Evolutionary conservation across 2,329 filamentous ascomycete species (phyloP).

Genomic region (Aureobasidium sp.): DNA sequence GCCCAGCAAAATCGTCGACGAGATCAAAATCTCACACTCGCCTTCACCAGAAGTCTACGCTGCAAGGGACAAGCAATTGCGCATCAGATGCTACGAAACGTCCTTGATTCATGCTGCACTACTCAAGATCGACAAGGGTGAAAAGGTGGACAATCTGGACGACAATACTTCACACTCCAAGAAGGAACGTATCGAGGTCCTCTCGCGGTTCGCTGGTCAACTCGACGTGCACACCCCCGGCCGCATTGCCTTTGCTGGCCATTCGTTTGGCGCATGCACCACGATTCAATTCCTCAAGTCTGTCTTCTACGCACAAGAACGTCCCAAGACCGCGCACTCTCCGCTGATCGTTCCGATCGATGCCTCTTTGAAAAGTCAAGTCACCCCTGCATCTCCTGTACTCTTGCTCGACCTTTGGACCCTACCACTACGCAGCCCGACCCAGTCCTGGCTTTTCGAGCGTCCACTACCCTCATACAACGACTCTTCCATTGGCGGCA

Average conservation of each 20-base stretch:
- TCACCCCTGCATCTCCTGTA: slow-evolving; percentile 59
- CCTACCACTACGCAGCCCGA: slow-evolving; percentile 59
- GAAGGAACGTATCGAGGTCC: slow-evolving; percentile 35
- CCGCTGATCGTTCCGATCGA: slow-evolving; percentile 56
- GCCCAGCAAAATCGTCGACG: slow-evolving; percentile 36
- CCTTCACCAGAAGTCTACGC: slow-evolving; percentile 59
- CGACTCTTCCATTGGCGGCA: slow-evolving; percentile 44
- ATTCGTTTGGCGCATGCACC: slow-evolving; percentile 74
- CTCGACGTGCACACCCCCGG: slow-evolving; percentile 66
- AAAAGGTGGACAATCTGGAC: slow-evolving; percentile 40
- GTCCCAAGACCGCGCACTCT: slow-evolving; percentile 37
- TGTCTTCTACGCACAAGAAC: slow-evolving; percentile 55
- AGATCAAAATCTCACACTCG: slow-evolving; percentile 50
- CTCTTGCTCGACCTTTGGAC: slow-evolving; percentile 77
- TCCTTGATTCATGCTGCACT: slow-evolving; percentile 63
- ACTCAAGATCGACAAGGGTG: slow-evolving; percentile 56
- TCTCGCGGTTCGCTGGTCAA: slow-evolving; percentile 53
- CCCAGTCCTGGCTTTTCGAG: slow-evolving; percentile 58
- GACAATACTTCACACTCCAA: slow-evolving; percentile 33
- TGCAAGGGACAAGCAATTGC: slow-evolving; percentile 62
- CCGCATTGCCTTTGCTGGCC: slow-evolving; percentile 66
- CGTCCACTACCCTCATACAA: slow-evolving; percentile 66
- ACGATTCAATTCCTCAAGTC: slow-evolving; percentile 72
- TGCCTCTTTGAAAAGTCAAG: slow-evolving; percentile 52
- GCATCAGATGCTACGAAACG: slow-evolving; percentile 72